These are phyloP conservation scores for Colletotrichum musae DNA, from an alignment of 2,329 filamentous ascomycete genomes.

Conservation along the genomic window DNA sequence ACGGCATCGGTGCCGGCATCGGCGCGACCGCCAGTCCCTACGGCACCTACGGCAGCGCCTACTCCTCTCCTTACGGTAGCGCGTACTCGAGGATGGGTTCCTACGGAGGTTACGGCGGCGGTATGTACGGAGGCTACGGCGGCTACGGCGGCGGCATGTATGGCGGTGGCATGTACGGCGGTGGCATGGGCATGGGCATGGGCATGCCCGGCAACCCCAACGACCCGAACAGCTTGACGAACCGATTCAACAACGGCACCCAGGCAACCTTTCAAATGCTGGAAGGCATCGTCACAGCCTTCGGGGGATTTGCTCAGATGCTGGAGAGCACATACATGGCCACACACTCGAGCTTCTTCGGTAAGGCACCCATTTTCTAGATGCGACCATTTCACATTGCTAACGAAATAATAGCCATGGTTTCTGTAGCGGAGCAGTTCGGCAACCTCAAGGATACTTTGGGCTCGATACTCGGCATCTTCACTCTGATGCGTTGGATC, in stretches of 20 bases:
- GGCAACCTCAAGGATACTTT: slow-evolving; percentile 93
- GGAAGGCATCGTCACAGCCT: slow-evolving; percentile 95
- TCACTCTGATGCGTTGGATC: slow-evolving; percentile 95
- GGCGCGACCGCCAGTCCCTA: slow-evolving; percentile 59
- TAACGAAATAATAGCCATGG: slow-evolving; percentile 78
- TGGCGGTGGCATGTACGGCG: slow-evolving; percentile 47
- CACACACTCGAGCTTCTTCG: slow-evolving; percentile 98
- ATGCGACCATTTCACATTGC: slow-evolving; percentile 7
- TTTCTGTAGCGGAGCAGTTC: slow-evolving; percentile 97
- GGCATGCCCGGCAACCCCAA: slow-evolving; percentile 74
- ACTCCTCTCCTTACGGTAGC: slow-evolving; percentile 56
- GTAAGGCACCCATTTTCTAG: slow-evolving; percentile 66
- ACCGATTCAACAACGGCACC: slow-evolving; percentile 94
- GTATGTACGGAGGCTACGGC: slow-evolving; percentile 60
- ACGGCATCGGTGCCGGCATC: slow-evolving; percentile 47
- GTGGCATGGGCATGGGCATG: slow-evolving; percentile 58
- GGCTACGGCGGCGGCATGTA: slow-evolving; percentile 54
- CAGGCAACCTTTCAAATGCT: slow-evolving; percentile 98
- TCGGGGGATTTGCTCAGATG: slow-evolving; percentile 99
- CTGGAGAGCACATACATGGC: slow-evolving; percentile 99
- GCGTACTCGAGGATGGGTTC: slow-evolving; percentile 60
- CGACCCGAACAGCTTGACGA: slow-evolving; percentile 94
- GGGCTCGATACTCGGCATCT: slow-evolving; percentile 94
- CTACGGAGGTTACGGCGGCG: slow-evolving; percentile 60
- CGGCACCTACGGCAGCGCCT: slow-evolving; percentile 54